Percentiles rank a stretch among this genome's conserved stretches.
These are phyloP conservation scores for Pseudogymnoascus sp. DNA, from an alignment of 2,329 filamentous ascomycete species.

Conservation along the genomic window DNA sequence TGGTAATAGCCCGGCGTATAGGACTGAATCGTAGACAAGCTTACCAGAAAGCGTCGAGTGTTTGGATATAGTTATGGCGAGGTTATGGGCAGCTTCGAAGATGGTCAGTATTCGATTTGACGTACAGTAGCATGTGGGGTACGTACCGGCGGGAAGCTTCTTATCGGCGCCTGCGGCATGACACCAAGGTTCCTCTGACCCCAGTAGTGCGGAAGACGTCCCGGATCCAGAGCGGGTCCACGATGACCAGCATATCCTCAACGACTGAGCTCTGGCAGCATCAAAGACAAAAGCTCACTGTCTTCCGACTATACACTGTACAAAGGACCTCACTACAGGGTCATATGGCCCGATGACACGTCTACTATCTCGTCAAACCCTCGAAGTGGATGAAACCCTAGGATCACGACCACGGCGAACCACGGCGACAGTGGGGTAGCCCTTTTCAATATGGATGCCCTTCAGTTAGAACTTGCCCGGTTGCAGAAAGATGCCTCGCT, in stretches of 20 bases:
- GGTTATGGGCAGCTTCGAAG: background rate
- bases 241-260: slow-evolving; percentile 1
- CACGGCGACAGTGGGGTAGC: slow-evolving; percentile 16
- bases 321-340: slow-evolving; percentile 1
- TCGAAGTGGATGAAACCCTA: background rate
- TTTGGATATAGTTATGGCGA: background rate
- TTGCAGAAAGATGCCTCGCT: slow-evolving; percentile 26
- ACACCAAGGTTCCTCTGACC: slow-evolving; percentile 9
- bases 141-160: slow-evolving; percentile 4
- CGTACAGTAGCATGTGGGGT: slow-evolving; percentile 7
- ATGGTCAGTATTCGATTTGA: background rate
- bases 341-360: slow-evolving; percentile 6
- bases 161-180: background rate
- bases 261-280: background rate
- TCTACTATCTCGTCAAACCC: slow-evolving; percentile 3
- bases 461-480: slow-evolving; percentile 26
- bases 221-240: slow-evolving; percentile 8
- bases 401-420: background rate
- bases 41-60: background rate
- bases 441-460: slow-evolving; percentile 25
- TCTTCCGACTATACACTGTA: background rate
- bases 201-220: slow-evolving; percentile 7
- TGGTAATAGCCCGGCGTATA: background rate
- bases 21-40: background rate
- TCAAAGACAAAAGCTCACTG: background rate